Percentiles rank a stretch among this genome's conserved stretches.
Evolutionary conservation across 2,329 filamentous ascomycete genomes (phyloP).

Genomic region (Beauveria australis): DNA sequence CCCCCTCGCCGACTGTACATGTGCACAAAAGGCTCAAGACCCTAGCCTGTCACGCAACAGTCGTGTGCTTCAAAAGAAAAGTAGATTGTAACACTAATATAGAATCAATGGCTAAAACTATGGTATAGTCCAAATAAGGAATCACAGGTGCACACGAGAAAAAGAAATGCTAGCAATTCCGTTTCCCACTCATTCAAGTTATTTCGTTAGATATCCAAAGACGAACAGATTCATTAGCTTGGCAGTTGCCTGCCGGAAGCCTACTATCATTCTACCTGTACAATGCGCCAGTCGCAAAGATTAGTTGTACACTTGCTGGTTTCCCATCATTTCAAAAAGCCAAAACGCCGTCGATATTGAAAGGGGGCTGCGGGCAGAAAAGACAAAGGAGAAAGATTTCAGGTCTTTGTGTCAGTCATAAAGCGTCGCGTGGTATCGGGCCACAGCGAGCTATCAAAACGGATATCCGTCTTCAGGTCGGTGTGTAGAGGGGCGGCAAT

Average conservation of each 20-base stretch:
- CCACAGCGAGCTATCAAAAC: conserved; percentile 4
- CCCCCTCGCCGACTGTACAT: too few species aligned
- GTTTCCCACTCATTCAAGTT: background rate
- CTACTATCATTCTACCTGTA: conserved; percentile 6
- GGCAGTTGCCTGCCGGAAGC: background rate
- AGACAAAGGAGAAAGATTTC: background rate
- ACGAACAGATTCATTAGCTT: background rate
- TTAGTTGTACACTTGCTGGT: conserved; percentile 1
- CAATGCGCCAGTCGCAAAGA: background rate
- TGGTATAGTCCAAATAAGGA: background rate
- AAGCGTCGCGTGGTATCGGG: conserved; percentile 4
- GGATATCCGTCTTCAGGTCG: background rate
- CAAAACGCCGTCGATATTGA: background rate
- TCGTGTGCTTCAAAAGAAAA: background rate
- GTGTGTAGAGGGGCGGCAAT: background rate
- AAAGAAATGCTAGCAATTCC: background rate
- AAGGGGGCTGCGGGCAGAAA: background rate
- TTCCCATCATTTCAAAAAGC: background rate
- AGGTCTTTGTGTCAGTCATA: conserved; percentile 5
- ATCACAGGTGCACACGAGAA: background rate
- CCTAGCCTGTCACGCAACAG: too few species aligned
- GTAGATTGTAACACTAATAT: background rate
- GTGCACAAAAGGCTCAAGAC: too few species aligned
- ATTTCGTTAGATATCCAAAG: background rate
- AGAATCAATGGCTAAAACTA: background rate